Conservation (phyloP, 441 rosid species). For the Hypseocharis bilobata region DNA sequence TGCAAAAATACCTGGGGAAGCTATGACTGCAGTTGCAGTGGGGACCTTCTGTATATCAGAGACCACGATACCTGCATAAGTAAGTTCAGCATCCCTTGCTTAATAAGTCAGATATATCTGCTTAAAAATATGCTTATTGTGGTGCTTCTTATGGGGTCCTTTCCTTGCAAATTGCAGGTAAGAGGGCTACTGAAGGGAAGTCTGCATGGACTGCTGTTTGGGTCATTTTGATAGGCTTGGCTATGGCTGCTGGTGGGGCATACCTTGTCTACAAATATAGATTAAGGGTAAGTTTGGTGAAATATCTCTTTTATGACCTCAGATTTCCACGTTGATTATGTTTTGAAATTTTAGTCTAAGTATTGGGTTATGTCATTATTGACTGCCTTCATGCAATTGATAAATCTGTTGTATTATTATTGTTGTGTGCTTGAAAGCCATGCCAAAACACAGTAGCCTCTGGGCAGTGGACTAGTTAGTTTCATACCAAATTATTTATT, state of each 20-base stretch:
- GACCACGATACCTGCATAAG: slow-evolving; percentile 97
- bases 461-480: too few relatives aligned
- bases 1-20: slow-evolving; percentile 97
- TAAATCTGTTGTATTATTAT: not conserved
- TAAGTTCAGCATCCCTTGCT: slow-evolving; percentile 27
- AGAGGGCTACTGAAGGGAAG: slow-evolving; percentile 49
- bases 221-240: slow-evolving; percentile 77
- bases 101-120: not conserved
- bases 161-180: slow-evolving; percentile 39
- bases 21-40: slow-evolving; percentile 82
- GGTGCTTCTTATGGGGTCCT: slow-evolving; percentile 17
- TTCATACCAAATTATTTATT: not conserved
- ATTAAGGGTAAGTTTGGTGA: slow-evolving; percentile 56
- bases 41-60: slow-evolving; percentile 72
- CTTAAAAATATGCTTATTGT: slow-evolving; percentile 1
- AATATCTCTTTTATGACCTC: not conserved
- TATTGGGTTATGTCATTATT: too few relatives aligned
- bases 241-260: slow-evolving; percentile 70
- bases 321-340: not conserved
- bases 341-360: not conserved
- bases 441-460: too few relatives aligned
- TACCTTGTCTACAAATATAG: slow-evolving; percentile 86
- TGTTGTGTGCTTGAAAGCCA: too few relatives aligned
- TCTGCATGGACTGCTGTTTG: slow-evolving; percentile 78
- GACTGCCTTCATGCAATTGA: not conserved